These are phyloP conservation scores for Phytopythium mirpurense DNA, from an alignment of 352 stramenopile species.

Conservation along the genomic window DNA sequence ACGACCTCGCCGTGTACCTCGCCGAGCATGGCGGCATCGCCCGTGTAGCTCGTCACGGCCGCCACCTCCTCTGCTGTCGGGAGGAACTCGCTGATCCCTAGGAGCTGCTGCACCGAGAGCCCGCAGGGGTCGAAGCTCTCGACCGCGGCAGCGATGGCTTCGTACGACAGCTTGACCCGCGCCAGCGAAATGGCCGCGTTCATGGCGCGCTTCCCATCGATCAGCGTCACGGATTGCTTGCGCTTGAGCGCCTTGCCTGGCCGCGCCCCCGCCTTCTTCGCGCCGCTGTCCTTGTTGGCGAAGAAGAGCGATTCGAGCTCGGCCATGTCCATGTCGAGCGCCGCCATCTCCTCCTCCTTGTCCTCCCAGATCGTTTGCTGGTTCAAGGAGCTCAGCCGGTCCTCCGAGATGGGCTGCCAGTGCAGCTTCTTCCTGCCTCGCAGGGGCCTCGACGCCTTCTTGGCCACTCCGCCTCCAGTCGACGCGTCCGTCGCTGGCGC, in stretches of 20 bases:
- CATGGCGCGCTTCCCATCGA: conserved; percentile 96
- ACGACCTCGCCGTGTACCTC: conserved; percentile 30
- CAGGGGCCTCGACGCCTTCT: conserved; percentile 22
- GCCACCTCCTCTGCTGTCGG: conserved; percentile 90
- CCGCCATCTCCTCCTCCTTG: conserved; percentile 54
- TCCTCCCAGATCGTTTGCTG: conserved; percentile 83
- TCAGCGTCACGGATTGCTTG: conserved; percentile 87
- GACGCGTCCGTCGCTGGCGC: neutral
- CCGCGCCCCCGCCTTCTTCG: conserved; percentile 43
- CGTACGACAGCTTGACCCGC: conserved; percentile 91
- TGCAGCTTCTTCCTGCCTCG: conserved; percentile 83
- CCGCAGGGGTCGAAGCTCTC: conserved; percentile 56
- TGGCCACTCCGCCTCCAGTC: neutral
- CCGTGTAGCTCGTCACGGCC: conserved; percentile 75
- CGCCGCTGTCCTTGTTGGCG: conserved; percentile 34
- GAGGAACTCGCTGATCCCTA: conserved; percentile 92
- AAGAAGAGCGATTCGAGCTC: conserved; percentile 87
- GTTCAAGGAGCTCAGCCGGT: conserved; percentile 65
- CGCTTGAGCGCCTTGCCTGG: conserved; percentile 43
- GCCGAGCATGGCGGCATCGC: conserved; percentile 54
- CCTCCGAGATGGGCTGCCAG: conserved; percentile 84
- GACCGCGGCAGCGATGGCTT: conserved; percentile 78
- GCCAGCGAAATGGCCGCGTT: conserved; percentile 97
- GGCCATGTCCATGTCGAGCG: conserved; percentile 86
- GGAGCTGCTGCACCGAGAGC: conserved; percentile 70